These are phyloP conservation scores for Trametes sp. DNA, from an alignment of 1,284 basidiomycete species.

Conservation along the genomic window DNA sequence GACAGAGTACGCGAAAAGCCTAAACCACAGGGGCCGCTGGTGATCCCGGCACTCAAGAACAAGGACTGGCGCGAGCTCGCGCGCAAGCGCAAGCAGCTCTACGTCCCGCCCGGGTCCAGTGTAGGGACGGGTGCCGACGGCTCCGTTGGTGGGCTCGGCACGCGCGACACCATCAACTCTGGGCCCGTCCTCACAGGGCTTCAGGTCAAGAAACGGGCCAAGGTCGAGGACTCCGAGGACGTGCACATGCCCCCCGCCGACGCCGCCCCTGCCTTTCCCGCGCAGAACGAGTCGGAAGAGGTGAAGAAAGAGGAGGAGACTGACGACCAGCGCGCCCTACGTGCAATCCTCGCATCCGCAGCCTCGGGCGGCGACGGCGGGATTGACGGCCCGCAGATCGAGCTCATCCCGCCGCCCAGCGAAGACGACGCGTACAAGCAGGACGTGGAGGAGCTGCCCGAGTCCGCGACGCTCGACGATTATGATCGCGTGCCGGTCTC, in stretches of 20 bases:
- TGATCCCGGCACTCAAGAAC: conserved; percentile 86
- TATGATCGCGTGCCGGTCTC: conserved; percentile 92
- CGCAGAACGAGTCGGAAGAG: conserved; percentile 34
- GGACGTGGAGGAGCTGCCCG: conserved; percentile 82
- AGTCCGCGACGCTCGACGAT: conserved; percentile 81
- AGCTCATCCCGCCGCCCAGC: conserved; percentile 64
- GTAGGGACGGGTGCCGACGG: conserved; percentile 75
- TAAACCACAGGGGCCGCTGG: conserved; percentile 69
- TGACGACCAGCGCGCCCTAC: conserved; percentile 78
- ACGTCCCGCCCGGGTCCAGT: conserved; percentile 71
- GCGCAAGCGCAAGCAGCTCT: conserved; percentile 63
- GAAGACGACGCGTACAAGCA: conserved; percentile 85
- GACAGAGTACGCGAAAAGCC: conserved; percentile 53
- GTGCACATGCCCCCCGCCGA: conserved; percentile 21
- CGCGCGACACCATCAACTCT: conserved; percentile 71
- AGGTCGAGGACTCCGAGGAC: conserved; percentile 42
- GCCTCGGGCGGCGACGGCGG: conserved; percentile 44
- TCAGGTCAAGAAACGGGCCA: conserved; percentile 55
- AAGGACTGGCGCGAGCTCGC: conserved; percentile 88
- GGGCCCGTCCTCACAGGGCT: conserved; percentile 72
- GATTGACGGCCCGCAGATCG: conserved; percentile 49
- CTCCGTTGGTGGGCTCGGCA: conserved; percentile 81
- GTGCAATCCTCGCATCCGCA: conserved; percentile 69
- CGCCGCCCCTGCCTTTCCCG: conserved; percentile 35
- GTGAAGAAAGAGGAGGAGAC: conserved; percentile 55